Evolutionary conservation across 176 grass and related monocot genomes (phyloP), one percentile per base, ranked within the genome.

Genomic region (Ampelocalamus luodianensis): DNA sequence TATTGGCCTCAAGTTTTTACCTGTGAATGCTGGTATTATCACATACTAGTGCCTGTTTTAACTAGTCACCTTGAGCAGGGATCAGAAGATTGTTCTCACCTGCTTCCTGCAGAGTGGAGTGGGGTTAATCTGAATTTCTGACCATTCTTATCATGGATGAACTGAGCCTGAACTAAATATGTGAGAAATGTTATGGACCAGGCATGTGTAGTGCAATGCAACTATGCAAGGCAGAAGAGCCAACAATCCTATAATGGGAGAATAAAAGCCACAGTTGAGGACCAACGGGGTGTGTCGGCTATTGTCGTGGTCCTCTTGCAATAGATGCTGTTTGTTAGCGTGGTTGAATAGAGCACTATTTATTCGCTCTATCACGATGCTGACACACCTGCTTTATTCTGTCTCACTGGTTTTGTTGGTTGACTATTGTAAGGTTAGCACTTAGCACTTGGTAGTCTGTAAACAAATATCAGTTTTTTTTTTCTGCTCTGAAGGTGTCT

Each of bases 281-380:
- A 4, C 44, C 55, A 54, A 86, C 43, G 10, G 23, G 44, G 10
- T 83, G 42, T 86, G 73, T 88, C 74, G 55, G 74, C 26, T 73
- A 7, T 40, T 26, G 79, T 8, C 38, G 76, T 89, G 82, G 77
- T 89, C 82, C 82, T 60, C 1, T 4, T 10, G 38, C 23, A 72
- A 85, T 80, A 49, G 60, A 89, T 89, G 78, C 82, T 68, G 68
- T 80, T 26, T 54, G 82, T 74, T 80, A 68, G 27, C 37, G 39
- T 58, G 39, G 82, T 22, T 80, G 82, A 68, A 76, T 69, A 68
- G 26, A 29, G 10, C 48, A 66, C 61, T 53, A 27, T 60, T 59
- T 46, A 49, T 68, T 75, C 26, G 26, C 59, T 72, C 83, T 29
- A 26, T 74, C 81, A 65, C 10, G 68, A 42, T 14, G 45, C 37